These are phyloP conservation scores for Candida michaelii DNA, from an alignment of 805 yeast genomes.

Conservation along the genomic window DNA sequence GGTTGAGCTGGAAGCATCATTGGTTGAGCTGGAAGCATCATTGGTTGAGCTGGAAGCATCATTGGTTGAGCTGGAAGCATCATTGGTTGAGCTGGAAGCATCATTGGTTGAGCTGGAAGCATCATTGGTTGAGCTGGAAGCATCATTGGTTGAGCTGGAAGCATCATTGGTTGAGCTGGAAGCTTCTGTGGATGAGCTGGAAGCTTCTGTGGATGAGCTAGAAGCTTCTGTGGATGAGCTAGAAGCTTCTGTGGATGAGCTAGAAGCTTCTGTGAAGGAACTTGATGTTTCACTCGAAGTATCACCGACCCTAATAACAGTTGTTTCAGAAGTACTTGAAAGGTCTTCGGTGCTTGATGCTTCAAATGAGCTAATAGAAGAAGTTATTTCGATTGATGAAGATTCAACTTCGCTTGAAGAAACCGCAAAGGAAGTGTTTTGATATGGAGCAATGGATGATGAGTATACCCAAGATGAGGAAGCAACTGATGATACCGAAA, in stretches of 20 bases:
- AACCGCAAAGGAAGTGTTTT: not conserved
- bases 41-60: too few relatives aligned
- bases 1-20: too few relatives aligned
- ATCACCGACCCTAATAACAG: too few relatives aligned
- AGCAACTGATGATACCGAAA: slow-evolving; percentile 1
- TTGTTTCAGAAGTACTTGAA: not conserved
- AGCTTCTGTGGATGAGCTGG: too few relatives aligned
- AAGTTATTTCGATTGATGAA: not conserved
- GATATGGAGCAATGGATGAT: slow-evolving; percentile 2
- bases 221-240: too few relatives aligned
- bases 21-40: too few relatives aligned
- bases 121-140: not conserved
- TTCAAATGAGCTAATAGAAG: not conserved
- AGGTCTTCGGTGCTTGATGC: not conserved
- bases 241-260: not conserved
- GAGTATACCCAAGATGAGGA: slow-evolving; percentile 2
- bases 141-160: not conserved
- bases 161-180: too few relatives aligned
- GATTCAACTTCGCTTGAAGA: not conserved
- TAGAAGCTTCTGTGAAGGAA: not conserved
- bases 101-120: too few relatives aligned
- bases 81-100: too few relatives aligned
- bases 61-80: too few relatives aligned
- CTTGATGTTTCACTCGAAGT: too few relatives aligned
- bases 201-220: too few relatives aligned